Base-by-base conservation (phyloP, 1,284 basidiomycete genomes). In the Cerioporus squamosus region DNA sequence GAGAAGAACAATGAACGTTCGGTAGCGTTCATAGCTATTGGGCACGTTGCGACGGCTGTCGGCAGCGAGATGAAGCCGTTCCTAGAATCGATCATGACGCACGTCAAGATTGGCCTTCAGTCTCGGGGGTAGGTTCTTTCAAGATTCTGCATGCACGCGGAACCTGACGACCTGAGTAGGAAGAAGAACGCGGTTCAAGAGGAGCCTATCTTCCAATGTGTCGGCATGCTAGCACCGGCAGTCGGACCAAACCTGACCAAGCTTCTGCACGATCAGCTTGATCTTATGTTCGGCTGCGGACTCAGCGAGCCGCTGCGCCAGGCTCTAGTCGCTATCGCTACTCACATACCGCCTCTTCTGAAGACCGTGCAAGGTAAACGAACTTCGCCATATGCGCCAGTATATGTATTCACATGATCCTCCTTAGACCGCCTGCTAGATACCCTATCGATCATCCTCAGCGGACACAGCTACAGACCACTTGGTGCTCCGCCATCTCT, bases 221-320 rank as follows among this genome's bases (percentile, higher is more conserved):
- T 99, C 49, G 95, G 95, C 36, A 96, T 98, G 93, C 81, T 99
- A 51, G 95, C 96, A 1, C 87, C 89, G 0, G 95, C 97, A 5
- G 95, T 99, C 40, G 97, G 97, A 0, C 95, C 96, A 1, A 97
- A 96, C 71, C 80, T 99, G 51, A 98, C 97, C 0, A 94, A 96
- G 70, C 84, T 97, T 57, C 83, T 99, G 67, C 97, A 98, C 74
- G 97, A 99, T 70, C 90, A 98, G 65, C 85, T 99, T 33, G 95
- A 98, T 71, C 81, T 98, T 49, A 99, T 99, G 93, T 95, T 99
- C 72, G 91, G 90, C 0, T 97, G 93, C 74, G 97, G 96, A 2
- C 78, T 99, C 59, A 97, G 93, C 68, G 94, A 97, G 59, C 88
- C 96, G 10, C 80, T 99, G 42, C 86, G 91, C 40, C 86, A 92